Conservation (phyloP, 2,329 filamentous ascomycete species). For the Curvularia verruculosa region DNA sequence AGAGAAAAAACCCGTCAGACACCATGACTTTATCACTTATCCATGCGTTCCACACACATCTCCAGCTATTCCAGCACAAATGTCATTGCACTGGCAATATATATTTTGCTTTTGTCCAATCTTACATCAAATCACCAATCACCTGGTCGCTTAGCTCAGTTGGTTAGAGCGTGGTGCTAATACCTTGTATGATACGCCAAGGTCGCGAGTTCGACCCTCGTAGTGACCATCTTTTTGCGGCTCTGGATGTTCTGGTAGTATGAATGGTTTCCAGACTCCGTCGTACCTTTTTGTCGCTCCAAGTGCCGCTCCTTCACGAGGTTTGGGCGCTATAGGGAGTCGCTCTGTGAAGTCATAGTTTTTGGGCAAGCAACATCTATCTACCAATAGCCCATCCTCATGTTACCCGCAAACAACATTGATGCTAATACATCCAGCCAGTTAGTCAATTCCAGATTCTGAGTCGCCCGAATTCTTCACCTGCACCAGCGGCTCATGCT, state of each 20-base stretch:
- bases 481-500: background rate
- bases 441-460: background rate
- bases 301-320: background rate
- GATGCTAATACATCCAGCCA: background rate
- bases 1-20: background rate
- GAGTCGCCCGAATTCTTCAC: background rate
- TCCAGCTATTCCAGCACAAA: background rate
- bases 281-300: background rate
- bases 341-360: background rate
- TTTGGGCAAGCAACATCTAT: background rate
- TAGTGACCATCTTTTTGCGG: conserved; percentile 25
- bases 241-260: background rate
- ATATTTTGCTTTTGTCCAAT: background rate
- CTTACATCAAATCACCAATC: conserved; percentile 22
- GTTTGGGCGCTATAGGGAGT: background rate
- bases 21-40: background rate
- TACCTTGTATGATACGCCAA: conserved; percentile 3
- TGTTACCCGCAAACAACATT: background rate
- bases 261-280: background rate
- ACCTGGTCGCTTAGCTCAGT: conserved; percentile 19
- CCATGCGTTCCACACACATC: background rate
- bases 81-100: background rate
- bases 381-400: background rate
- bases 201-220: conserved; percentile 23
- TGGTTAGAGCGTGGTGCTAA: conserved; percentile 7